Base-by-base conservation (phyloP, 306 rosid species). In the Cercis canadensis region DNA sequence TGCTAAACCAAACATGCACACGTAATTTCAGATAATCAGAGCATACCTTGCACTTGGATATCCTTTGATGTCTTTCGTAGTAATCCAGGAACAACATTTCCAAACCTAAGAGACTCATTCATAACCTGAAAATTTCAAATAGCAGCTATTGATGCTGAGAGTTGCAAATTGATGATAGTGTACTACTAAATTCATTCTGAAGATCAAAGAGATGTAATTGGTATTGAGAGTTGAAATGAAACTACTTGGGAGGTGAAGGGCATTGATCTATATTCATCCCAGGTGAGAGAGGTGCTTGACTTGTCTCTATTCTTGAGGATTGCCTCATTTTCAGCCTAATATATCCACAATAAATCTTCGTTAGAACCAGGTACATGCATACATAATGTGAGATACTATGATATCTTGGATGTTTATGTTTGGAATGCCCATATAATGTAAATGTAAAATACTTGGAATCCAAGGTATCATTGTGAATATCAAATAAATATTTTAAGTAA, bases 231-330 rank as follows among this genome's bases (percentile, higher is more conserved):
- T 19, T 49, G 0, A 51, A 40, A 7, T 24, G 12, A 24, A 24
- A 19, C n/a, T 51, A 78, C 69, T 2, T 46, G 41, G 4, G 8
- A 72, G 13, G 79, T 79, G 57, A 67, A 79, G 8, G 69, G 61
- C 80, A 62, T 61, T 34, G 80, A 79, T 43, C 68, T 73, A 21
- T 79, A 79, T 62, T 74, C 80, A 12, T 74, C 72, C 80, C 83
- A 79, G 12, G 74, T 79, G 0, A 68, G 12, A 1, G 62, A 50
- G 14, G 80, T 62, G 19, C 72, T 32, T 5, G 72, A 74, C 11
- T 61, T 36, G 3, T 41, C 72, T 19, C 45, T 74, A 0, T 16
- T 54, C 15, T 40, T 73, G 4, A 65, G 41, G 56, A 79, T 73
- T 24, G 19, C 62, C 51, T 67, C 51, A 16, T 78, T 77, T 58